phyloP scores from a whole-genome alignment of 441 rosid species.

The Adansonia rubrostipa region DNA sequence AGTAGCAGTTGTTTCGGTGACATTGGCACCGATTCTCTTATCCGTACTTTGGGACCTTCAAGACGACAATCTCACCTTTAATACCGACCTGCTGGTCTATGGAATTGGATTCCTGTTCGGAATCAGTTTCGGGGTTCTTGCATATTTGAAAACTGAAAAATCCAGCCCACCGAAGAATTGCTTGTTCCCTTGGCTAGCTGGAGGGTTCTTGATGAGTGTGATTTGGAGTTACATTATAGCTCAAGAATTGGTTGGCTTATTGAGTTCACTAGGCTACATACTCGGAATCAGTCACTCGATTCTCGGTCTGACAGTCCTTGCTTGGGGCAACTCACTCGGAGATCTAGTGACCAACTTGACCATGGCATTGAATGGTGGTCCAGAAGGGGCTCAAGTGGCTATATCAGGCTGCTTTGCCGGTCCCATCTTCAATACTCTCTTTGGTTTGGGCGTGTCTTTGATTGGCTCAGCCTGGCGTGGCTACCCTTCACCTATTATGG shows the following conservation, averaged over 20 bases:
- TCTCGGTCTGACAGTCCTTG: slow-evolving; percentile 77
- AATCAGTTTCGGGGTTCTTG: slow-evolving; percentile 49
- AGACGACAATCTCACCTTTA: slow-evolving; percentile 30
- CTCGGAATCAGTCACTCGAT: slow-evolving; percentile 67
- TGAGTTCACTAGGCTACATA: slow-evolving; percentile 67
- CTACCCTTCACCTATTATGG: slow-evolving; percentile 53
- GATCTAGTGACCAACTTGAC: slow-evolving; percentile 75
- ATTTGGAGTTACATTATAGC: slow-evolving; percentile 85
- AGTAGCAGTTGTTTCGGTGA: slow-evolving; percentile 62
- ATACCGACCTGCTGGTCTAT: slow-evolving; percentile 37
- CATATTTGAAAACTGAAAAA: slow-evolving; percentile 51
- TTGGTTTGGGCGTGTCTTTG: slow-evolving; percentile 77
- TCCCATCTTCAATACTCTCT: slow-evolving; percentile 74
- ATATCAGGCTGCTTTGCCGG: slow-evolving; percentile 89
- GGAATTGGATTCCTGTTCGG: slow-evolving; percentile 57
- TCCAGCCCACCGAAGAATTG: slow-evolving; percentile 65
- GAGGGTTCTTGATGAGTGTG: slow-evolving; percentile 87
- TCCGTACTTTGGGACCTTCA: slow-evolving; percentile 54
- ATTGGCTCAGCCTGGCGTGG: slow-evolving; percentile 55
- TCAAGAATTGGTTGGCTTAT: slow-evolving; percentile 77
- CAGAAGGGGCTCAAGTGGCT: slow-evolving; percentile 75
- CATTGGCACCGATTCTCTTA: slow-evolving; percentile 66
- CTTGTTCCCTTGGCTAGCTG: slow-evolving; percentile 81
- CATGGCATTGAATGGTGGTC: slow-evolving; percentile 65
- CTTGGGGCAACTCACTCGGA: slow-evolving; percentile 93